Conservation (phyloP, 345 rosid genomes). For the Sonneratia caseolaris region DNA sequence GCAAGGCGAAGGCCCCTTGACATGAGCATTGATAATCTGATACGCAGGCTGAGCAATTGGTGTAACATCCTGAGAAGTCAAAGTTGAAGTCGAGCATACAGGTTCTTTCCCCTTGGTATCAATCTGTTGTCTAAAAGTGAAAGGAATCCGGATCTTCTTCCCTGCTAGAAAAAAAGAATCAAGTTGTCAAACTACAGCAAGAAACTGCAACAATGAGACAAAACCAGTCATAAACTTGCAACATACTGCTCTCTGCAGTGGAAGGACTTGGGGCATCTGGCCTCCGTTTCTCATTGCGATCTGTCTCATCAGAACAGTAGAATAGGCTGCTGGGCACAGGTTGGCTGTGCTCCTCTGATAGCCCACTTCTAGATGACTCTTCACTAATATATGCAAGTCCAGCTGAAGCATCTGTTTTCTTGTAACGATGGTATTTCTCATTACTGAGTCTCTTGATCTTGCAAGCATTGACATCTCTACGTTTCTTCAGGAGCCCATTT, state of each 20-base stretch:
- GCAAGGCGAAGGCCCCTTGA: background rate
- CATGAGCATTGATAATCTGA: background rate
- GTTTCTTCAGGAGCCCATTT: slow-evolving; percentile 15
- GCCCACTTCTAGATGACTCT: slow-evolving; percentile 39
- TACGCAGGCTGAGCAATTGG: background rate
- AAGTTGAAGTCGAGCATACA: background rate
- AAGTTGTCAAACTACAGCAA: background rate
- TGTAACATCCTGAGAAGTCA: background rate
- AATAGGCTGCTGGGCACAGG: slow-evolving; percentile 26
- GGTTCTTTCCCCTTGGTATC: background rate
- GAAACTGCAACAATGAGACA: background rate
- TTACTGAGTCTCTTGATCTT: slow-evolving; percentile 9
- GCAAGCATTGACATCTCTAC: slow-evolving; percentile 7
- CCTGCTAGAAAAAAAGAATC: background rate
- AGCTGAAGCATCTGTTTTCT: background rate
- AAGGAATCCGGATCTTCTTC: background rate
- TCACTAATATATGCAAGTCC: slow-evolving; percentile 8
- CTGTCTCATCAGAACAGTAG: slow-evolving; percentile 35
- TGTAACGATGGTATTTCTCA: background rate
- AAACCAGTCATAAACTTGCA: background rate
- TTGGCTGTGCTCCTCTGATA: slow-evolving; percentile 50
- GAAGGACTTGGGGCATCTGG: slow-evolving; percentile 3
- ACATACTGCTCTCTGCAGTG: slow-evolving; percentile 22
- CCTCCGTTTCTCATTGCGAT: slow-evolving; percentile 33
- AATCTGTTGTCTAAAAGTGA: background rate